phyloP scores from a whole-genome alignment of 805 yeast species.

The Wickerhamiella brachini region DNA sequence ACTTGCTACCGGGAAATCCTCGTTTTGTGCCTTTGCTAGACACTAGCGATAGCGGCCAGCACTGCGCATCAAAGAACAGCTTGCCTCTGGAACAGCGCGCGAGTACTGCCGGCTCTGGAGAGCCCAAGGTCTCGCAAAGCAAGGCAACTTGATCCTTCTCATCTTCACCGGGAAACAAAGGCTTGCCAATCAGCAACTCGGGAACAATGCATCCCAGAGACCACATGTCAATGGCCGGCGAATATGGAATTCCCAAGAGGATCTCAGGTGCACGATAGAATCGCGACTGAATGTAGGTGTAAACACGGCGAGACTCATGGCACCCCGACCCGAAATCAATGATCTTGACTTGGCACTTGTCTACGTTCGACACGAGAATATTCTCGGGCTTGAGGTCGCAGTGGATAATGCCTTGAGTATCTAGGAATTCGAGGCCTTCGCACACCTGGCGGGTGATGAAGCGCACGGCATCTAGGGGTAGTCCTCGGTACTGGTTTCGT shows the following conservation, averaged over 20 bases:
- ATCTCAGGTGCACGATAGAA: conserved; percentile 95
- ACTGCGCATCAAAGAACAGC: conserved; percentile 26
- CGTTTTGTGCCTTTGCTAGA: conserved; percentile 12
- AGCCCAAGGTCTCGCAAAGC: conserved; percentile 80
- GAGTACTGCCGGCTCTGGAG: conserved; percentile 44
- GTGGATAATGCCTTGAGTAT: conserved; percentile 46
- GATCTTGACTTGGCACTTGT: conserved; percentile 40
- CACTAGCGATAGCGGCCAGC: conserved; percentile 20
- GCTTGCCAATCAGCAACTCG: conserved; percentile 82
- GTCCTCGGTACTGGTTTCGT: conserved; percentile 25
- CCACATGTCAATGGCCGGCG: conserved; percentile 93
- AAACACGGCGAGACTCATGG: conserved; percentile 60
- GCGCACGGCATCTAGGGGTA: conserved; percentile 23
- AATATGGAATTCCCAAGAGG: conserved; percentile 77
- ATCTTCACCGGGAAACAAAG: conserved; percentile 89
- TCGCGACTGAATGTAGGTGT: conserved; percentile 89
- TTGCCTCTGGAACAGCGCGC: conserved; percentile 23
- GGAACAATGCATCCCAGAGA: conserved; percentile 94
- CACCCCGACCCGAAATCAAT: conserved; percentile 64
- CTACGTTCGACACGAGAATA: conserved; percentile 40
- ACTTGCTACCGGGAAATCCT: conserved; percentile 11
- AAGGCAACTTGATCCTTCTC: conserved; percentile 82
- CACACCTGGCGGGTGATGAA: conserved; percentile 42
- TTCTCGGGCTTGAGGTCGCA: conserved; percentile 85
- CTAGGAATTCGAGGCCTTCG: conserved; percentile 47